Conservation (phyloP, 2,329 filamentous ascomycete genomes). For the Sporothrix dimorphospora region DNA sequence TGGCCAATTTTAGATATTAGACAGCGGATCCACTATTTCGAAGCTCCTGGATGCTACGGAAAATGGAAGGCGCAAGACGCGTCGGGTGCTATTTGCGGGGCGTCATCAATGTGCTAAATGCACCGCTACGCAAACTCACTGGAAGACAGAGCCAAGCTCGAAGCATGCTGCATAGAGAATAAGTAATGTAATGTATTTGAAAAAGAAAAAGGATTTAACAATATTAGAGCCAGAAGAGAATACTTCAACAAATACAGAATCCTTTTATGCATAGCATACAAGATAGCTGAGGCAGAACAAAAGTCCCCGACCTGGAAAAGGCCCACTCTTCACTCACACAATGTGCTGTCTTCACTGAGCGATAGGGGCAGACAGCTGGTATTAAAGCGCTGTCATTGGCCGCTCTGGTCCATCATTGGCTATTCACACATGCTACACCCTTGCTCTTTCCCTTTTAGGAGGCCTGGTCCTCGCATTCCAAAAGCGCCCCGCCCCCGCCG, state of each 20-base stretch:
- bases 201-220: too few relatives aligned
- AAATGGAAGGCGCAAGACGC: conserved; percentile 15
- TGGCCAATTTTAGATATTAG: conserved; percentile 21
- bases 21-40: conserved; percentile 10
- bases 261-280: too few relatives aligned
- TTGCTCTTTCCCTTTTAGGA: conserved; percentile 8
- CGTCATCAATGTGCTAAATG: not conserved
- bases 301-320: too few relatives aligned
- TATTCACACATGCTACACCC: not conserved
- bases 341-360: not conserved
- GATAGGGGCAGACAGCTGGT: not conserved
- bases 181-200: too few relatives aligned
- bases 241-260: too few relatives aligned
- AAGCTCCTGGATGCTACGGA: conserved; percentile 16
- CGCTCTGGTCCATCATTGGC: too few relatives aligned
- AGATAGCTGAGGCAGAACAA: too few relatives aligned
- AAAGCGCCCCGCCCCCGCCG: conserved; percentile 18
- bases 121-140: not conserved
- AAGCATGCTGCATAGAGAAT: too few relatives aligned
- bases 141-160: not conserved
- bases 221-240: too few relatives aligned
- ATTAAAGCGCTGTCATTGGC: not conserved
- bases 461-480: not conserved
- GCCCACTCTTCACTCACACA: not conserved
- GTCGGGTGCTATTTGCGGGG: conserved; percentile 7